Evolutionary conservation across 306 rosid genomes (phyloP), one percentile per base, ranked within the genome.

Genomic region (Ormosia emarginata): DNA sequence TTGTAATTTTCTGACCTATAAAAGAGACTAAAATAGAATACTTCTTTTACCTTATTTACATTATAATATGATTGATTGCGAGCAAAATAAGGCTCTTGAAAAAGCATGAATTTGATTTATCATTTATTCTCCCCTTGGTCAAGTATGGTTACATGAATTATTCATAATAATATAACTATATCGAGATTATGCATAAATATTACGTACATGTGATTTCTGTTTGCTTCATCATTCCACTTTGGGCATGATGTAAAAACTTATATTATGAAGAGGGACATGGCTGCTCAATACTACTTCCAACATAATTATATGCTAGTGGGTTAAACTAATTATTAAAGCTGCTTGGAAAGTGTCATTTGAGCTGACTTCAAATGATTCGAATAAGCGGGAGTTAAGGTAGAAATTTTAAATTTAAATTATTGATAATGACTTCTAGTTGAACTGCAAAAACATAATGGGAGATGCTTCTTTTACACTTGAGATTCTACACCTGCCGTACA

Each of bases 281-380:
- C 8, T 18, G 59, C 62, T 63, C 62, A 39, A 11, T 30, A 58
- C 65, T 18, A 4, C 32, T 11, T 68, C 82, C 58, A 64, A 29
- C 82, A 78, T 71, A 78, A 78, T 55, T 30, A 67, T 67, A 29
- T 52, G 66, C 63, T 61, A 39, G 40, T 34, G 24, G 36, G 29
- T 40, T 77, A 15, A 64, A 63, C 73, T 64, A 34, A 77, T 77
- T 36, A 17, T 47, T 57, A 17, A 24, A 24, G 24, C 7, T 41
- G 17, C 8, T 62, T 32, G 41, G 41, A 62, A 62, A 15, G 29
- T 63, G 5, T 63, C 8, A 6, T 5, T 36, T 36, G 29, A 7
- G 3, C 32, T 36, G 46, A 52, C 43, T 63, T 63, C 44, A 62
- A 61, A 52, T 52, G 24, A 52, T 14, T 52, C 5, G 8, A 52